Percentiles rank a stretch among this genome's conserved stretches.
These are phyloP conservation scores for Dictyostelium discoideum DNA, from an alignment of 78 protist genomes.

Conservation along the genomic window DNA sequence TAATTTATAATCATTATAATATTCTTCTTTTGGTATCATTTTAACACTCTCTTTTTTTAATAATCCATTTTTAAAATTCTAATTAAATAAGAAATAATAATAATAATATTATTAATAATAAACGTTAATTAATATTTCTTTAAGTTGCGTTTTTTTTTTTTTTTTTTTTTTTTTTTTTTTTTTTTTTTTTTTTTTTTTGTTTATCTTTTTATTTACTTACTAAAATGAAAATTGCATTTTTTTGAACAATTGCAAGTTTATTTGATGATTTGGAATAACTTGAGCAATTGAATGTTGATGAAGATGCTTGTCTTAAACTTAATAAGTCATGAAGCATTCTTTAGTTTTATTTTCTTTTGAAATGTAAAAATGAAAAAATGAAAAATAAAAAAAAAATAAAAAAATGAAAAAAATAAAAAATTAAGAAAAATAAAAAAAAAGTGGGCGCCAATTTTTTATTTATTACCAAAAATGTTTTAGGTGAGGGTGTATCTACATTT, in stretches of 20 bases:
- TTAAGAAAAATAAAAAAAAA: background rate
- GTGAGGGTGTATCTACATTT: no score
- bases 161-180: background rate
- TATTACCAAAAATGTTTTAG: no score
- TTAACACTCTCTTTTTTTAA: slow-evolving; percentile 4
- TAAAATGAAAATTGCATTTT: background rate
- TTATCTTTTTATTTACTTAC: background rate
- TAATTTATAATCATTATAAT: background rate
- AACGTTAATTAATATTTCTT: background rate
- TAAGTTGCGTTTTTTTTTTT: no score
- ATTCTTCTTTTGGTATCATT: background rate
- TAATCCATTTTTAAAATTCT: slow-evolving; percentile 11
- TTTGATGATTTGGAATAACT: background rate
- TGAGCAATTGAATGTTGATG: background rate
- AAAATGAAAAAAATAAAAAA: background rate
- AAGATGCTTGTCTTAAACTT: background rate
- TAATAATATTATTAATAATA: no score
- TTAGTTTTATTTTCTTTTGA: background rate
- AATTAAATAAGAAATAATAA: no score
- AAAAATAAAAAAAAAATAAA: background rate
- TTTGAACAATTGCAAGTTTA: background rate
- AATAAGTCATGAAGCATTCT: background rate
- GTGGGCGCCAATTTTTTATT: background rate
- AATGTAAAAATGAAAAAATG: background rate
- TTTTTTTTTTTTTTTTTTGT: background rate